A percentile compares a stretch with the other conserved stretches of the same genome.
Evolutionary conservation across 1,139 yeast species (phyloP).

Genomic region (Dujonia santamariae): DNA sequence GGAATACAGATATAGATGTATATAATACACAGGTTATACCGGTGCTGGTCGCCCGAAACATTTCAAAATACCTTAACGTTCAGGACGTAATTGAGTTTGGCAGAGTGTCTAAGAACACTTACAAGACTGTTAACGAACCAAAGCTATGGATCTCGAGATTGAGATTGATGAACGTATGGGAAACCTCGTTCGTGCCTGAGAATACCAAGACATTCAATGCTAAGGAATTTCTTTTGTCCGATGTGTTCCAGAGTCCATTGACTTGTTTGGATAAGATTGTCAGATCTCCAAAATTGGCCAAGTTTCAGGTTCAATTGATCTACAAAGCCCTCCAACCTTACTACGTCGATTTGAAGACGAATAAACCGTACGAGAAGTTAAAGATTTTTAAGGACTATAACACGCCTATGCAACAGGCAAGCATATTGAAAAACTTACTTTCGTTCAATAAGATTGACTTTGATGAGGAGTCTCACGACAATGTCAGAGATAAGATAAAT

Average conservation of each 20-base stretch:
- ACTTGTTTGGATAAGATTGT: conserved; percentile 38
- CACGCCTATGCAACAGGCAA: conserved; percentile 50
- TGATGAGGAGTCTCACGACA: conserved; percentile 28
- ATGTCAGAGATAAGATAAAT: conserved; percentile 45
- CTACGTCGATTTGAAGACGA: conserved; percentile 45
- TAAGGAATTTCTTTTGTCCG: conserved; percentile 1
- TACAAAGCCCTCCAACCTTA: conserved; percentile 42
- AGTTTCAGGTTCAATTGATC: conserved; percentile 39
- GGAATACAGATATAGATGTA: conserved; percentile 49
- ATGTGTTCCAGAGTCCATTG: conserved; percentile 25
- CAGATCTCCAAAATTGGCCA: conserved; percentile 40
- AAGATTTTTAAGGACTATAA: conserved; percentile 45
- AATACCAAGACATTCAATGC: conserved; percentile 4
- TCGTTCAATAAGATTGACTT: conserved; percentile 38
- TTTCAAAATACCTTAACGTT: conserved; percentile 34
- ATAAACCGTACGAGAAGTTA: conserved; percentile 45
- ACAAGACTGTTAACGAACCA: conserved; percentile 35
- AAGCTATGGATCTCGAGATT: conserved; percentile 53
- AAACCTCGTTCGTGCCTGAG: conserved; percentile 15
- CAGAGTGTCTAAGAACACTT: conserved; percentile 36
- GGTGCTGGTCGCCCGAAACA: conserved; percentile 31
- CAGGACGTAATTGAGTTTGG: conserved; percentile 37
- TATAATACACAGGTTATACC: conserved; percentile 44
- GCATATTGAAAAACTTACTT: conserved; percentile 37
- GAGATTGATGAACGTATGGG: conserved; percentile 49